Base-by-base conservation (phyloP, 1,284 basidiomycete species). In the Leccinum pachyderme region DNA sequence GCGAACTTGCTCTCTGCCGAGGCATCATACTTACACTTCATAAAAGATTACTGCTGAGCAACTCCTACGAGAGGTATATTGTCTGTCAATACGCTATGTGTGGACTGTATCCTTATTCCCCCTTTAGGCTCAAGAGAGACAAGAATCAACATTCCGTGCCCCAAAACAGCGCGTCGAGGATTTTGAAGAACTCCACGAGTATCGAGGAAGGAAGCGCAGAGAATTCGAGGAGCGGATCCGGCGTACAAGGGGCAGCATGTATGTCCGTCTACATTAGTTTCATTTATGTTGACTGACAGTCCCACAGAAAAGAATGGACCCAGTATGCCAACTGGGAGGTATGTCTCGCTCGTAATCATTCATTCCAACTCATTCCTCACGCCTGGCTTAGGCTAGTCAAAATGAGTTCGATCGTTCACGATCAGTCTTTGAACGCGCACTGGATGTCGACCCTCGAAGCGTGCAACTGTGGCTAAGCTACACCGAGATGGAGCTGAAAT, bases 401-500 rank as follows among this genome's bases (percentile, higher is more conserved):
- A 95, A 95, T 63, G 94, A 98, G 78, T 97, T 89, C 67, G 89
- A 91, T 45, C 86, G 94, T 58, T 89, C 95, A 11, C 83, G 97
- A 24, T 98, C 95, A 11, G 89, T 99, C 46, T 99, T 93, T 66
- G 96, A 99, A 74, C 89, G 97, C 63, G 95, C 96, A 0, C 79
- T 99, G 55, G 97, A 99, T 68, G 93, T 98, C 54, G 95, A 98
- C 69, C 83, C 95, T 0, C 83, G 93, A 37, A 89, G 87, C 53
- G 80, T 93, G 31, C 91, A 95, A 62, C 78, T 99, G 59, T 99
- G 97, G 97, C 78, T 97, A 54, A 88, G 86, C 62, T 99, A 99
- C 75, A 91, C 92, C n/a, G 97, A 99, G 73, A 95, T 95, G 86
- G 97, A 99, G 73, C 83, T 99, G 60, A 98, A 97, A 75, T 89